Evolutionary conservation across 495 filamentous ascomycete genomes (phyloP), one percentile per base, ranked within the genome.

Genomic region (Astrocystis sublimbata): DNA sequence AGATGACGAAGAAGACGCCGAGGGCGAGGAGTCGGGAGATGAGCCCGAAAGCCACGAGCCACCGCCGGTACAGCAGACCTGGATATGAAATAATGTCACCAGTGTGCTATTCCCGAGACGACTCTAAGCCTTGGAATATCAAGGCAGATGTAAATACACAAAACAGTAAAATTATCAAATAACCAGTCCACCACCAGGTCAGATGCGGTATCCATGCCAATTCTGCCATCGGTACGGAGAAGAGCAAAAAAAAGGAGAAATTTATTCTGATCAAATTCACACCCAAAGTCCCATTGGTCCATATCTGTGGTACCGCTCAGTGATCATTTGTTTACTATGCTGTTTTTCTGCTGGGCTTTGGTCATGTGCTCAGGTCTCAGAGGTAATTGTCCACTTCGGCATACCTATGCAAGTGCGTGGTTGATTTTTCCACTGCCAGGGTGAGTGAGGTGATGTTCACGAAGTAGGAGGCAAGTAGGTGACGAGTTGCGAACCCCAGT

Each of bases 1-100:
- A 6, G 82, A 86, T 30, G 85, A 88, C 6, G 83, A 86, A 0
- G 83, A 78, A 13, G 79, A 79, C 19, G 78, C 76, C 8, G 77
- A 81, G 13, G 76, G 70, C 3, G 75, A 78, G 6, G 74, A 68
- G 4, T 68, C 73, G 0, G 74, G 65, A 30, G 64, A 70, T 58
- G 68, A 72, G 30, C 52, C 64, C 33, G 36, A 57, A 43, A 49
- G 50, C 28, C 28, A 53, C 15, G 58, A 69, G 68, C 66, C 64
- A 62, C 63, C 68, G 61, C 46, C 68, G 64, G 66, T 63, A 38
- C 60, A 71, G 52, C 57, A 67, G 42, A 64, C 65, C 54, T 71
- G 64, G 68, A 71, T 65, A 63, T 68, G 57, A 70, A 40, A 42
- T 45, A 52, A 53, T 23, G 46, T 46, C 13, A 41, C 41, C 38